Evolutionary conservation across 2,329 filamentous ascomycete species (phyloP).

Genomic region (Emmonsiellopsis sp.): DNA sequence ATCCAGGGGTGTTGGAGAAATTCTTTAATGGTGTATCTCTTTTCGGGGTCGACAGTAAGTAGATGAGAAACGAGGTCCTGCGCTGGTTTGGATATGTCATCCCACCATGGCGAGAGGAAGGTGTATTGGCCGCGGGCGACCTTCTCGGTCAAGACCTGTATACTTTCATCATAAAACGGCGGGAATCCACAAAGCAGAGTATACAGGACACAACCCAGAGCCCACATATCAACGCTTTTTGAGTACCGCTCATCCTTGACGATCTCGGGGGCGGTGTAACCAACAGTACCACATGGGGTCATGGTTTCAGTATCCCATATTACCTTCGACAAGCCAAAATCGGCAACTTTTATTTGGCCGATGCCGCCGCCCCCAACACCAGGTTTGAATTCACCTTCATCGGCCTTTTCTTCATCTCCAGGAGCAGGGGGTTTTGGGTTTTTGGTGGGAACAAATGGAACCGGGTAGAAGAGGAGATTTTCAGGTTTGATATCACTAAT

Average conservation of each 20-base stretch:
- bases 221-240: slow-evolving; percentile 99
- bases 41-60: slow-evolving; percentile 86
- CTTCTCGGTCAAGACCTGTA: slow-evolving; percentile 93
- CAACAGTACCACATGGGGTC: slow-evolving; percentile 98
- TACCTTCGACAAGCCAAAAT: slow-evolving; percentile 95
- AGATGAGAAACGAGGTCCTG: slow-evolving; percentile 92
- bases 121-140: slow-evolving; percentile 95
- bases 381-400: slow-evolving; percentile 85
- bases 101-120: slow-evolving; percentile 98
- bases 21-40: slow-evolving; percentile 85
- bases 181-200: slow-evolving; percentile 95
- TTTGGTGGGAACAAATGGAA: slow-evolving; percentile 70
- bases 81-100: slow-evolving; percentile 90
- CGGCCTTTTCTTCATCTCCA: slow-evolving; percentile 93
- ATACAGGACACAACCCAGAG: slow-evolving; percentile 90
- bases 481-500: slow-evolving; percentile 93
- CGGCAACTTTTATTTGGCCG: slow-evolving; percentile 91
- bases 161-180: slow-evolving; percentile 97
- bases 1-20: slow-evolving; percentile 97
- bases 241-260: slow-evolving; percentile 98
- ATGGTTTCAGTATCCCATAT: slow-evolving; percentile 98
- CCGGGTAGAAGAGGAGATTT: slow-evolving; percentile 88
- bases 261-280: slow-evolving; percentile 96
- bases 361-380: slow-evolving; percentile 84
- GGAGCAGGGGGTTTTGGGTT: slow-evolving; percentile 70